Conservation (phyloP, 768 basidiomycete genomes). For the Gloeopeniophorella convolvens region DNA sequence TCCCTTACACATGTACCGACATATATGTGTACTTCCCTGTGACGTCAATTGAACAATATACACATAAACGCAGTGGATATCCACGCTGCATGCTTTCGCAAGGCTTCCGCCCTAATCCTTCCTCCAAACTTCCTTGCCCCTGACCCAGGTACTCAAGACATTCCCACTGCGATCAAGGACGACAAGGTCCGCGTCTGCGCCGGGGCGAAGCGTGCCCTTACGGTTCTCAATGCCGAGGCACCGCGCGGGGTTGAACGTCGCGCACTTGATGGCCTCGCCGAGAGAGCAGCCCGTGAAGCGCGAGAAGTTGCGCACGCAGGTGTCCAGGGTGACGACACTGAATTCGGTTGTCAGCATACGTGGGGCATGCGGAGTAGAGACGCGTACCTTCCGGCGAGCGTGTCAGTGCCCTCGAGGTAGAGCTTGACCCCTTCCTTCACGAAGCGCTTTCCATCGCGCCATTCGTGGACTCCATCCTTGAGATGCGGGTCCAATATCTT, state of each 20-base stretch:
- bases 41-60: too few relatives aligned
- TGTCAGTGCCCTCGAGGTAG: conserved; percentile 78
- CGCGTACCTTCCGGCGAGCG: conserved; percentile 78
- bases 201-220: conserved; percentile 76
- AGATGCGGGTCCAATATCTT: conserved; percentile 81
- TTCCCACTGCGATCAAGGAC: conserved; percentile 64
- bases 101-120: too few relatives aligned
- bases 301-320: conserved; percentile 80
- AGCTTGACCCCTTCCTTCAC: conserved; percentile 77
- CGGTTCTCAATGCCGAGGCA: conserved; percentile 71
- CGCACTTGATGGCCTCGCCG: conserved; percentile 79
- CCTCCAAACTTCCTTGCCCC: conserved; percentile 67
- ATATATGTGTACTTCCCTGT: background rate
- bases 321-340: conserved; percentile 77
- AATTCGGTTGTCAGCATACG: background rate
- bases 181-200: conserved; percentile 83
- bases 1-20: background rate
- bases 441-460: conserved; percentile 78
- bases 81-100: too few relatives aligned
- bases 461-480: conserved; percentile 77
- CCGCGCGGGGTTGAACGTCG: conserved; percentile 80
- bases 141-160: conserved; percentile 70
- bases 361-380: background rate
- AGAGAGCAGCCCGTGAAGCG: conserved; percentile 79
- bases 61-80: too few relatives aligned